Conservation (phyloP, 768 basidiomycete genomes). For the Chalciporus chontae region DNA sequence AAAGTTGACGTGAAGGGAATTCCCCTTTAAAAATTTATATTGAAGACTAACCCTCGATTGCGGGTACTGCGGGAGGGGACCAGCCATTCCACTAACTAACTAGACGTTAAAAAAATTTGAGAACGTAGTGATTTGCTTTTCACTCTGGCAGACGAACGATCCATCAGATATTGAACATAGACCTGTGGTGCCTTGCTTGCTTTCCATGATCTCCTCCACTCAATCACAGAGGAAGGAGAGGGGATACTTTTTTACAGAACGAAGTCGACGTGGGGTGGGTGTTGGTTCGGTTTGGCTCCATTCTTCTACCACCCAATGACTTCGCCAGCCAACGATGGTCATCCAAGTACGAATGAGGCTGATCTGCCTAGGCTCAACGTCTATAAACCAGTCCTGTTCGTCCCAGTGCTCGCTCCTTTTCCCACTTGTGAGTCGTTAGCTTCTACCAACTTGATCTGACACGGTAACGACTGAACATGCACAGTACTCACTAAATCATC, state of each 20-base stretch:
- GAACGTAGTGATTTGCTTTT: not conserved
- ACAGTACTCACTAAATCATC: too few species aligned
- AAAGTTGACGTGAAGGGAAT: too few species aligned
- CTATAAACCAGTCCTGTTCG: slow-evolving; percentile 3
- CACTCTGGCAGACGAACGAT: too few species aligned
- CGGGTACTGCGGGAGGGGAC: too few species aligned
- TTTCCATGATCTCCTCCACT: not conserved
- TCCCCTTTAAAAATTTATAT: too few species aligned
- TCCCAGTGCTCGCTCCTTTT: not conserved
- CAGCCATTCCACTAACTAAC: too few species aligned
- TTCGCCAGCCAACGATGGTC: not conserved
- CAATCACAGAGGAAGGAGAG: not conserved
- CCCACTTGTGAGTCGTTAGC: slow-evolving; percentile 3
- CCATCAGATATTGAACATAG: not conserved
- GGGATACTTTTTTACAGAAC: not conserved
- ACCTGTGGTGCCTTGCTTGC: not conserved
- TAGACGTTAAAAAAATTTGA: not conserved
- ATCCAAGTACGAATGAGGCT: not conserved
- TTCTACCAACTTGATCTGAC: too few species aligned
- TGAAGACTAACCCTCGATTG: too few species aligned
- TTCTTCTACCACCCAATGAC: not conserved
- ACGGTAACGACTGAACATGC: not conserved
- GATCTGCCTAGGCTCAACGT: not conserved
- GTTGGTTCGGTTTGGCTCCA: not conserved
- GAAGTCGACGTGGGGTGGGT: not conserved